phyloP scores from a whole-genome alignment of 2,329 filamentous ascomycete genomes.

The Pseudogymnoascus sp. region DNA sequence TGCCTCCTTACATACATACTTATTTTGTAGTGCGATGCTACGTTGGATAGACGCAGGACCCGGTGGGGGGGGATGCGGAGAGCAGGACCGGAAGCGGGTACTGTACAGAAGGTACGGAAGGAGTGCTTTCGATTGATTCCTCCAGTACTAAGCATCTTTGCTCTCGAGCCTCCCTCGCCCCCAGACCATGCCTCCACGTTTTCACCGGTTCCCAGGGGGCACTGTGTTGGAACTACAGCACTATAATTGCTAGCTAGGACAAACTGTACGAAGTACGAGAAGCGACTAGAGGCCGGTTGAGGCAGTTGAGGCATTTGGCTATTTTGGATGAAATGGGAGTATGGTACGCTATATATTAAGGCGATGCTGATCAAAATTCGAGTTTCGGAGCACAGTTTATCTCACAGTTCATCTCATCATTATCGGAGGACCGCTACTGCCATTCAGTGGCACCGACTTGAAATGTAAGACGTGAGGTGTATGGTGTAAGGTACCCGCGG shows the following conservation, averaged over 20 bases:
- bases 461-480: background rate
- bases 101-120: background rate
- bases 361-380: background rate
- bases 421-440: background rate
- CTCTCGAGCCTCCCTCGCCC: background rate
- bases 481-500: no score
- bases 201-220: background rate
- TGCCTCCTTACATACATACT: no score
- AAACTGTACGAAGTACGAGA: background rate
- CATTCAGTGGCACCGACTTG: background rate
- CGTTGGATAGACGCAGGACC: background rate
- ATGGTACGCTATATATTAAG: background rate
- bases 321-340: background rate
- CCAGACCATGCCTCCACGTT: background rate
- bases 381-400: background rate
- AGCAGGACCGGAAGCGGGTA: background rate
- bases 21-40: background rate
- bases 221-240: slow-evolving; percentile 1
- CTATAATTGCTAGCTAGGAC: background rate
- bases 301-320: no score
- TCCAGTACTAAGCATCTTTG: background rate
- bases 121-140: background rate
- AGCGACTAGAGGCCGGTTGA: background rate
- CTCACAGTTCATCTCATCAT: slow-evolving; percentile 1
- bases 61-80: background rate